Evolutionary conservation across 495 filamentous ascomycete genomes (phyloP).

Genomic region (Parmelia sp.): DNA sequence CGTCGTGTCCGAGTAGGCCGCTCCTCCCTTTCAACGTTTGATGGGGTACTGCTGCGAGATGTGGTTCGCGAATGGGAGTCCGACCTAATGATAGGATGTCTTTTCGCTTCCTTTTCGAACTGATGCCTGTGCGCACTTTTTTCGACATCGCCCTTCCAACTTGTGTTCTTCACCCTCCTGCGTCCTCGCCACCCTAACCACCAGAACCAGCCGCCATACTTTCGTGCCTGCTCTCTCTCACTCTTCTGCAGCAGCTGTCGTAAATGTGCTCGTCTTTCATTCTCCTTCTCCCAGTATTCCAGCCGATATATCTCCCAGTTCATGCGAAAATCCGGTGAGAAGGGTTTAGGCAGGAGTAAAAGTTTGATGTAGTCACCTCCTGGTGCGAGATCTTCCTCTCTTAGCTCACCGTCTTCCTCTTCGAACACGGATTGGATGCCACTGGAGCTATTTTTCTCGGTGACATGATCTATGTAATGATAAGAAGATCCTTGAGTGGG

Average conservation of each 20-base stretch:
- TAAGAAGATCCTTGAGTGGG: constrained; percentile 57
- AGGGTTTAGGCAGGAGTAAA: constrained; percentile 86
- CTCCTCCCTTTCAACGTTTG: constrained; percentile 23
- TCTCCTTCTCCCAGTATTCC: constrained; percentile 96
- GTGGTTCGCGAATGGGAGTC: constrained; percentile 44
- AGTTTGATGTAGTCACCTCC: constrained; percentile 90
- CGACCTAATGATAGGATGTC: constrained; percentile 37
- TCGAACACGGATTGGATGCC: constrained; percentile 35
- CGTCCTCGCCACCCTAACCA: constrained; percentile 64
- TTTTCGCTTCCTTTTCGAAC: constrained; percentile 34
- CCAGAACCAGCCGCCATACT: constrained; percentile 75
- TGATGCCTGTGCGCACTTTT: constrained; percentile 33
- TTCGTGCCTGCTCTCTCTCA: constrained; percentile 57
- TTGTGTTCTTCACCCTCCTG: constrained; percentile 34
- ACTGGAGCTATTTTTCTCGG: constrained; percentile 31
- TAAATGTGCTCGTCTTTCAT: constrained; percentile 72
- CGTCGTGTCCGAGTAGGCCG: constrained; percentile 19
- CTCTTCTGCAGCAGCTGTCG: constrained; percentile 59
- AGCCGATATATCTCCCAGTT: constrained; percentile 92
- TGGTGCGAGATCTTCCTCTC: constrained; percentile 75
- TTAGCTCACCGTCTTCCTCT: constrained; percentile 51
- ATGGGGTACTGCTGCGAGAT: constrained; percentile 46
- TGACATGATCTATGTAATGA: constrained; percentile 55
- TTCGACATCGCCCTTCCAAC: constrained; percentile 28
- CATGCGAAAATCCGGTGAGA: constrained; percentile 89